Evolutionary conservation across 805 yeast species (phyloP), one percentile per base, ranked within the genome.

Genomic region (Sugiyamaella smithiae): DNA sequence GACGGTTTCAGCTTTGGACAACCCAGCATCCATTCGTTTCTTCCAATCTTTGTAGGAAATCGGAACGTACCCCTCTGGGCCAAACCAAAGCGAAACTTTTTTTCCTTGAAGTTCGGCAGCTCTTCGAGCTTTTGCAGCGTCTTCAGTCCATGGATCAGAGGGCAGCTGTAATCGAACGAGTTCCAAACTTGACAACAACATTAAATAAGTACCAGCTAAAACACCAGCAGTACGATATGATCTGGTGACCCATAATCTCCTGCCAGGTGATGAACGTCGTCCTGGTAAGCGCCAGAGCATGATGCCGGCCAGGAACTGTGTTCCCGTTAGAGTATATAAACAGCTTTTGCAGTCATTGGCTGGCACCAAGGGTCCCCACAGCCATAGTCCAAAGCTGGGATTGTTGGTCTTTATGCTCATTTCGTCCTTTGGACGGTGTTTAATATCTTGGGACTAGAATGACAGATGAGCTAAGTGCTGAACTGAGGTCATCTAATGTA

Each of bases 341-440:
- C 85, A 86, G 2, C 71, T 64, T 26, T 67, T 61, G 60, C 82
- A 79, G 54, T 84, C 90, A 6, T 84, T 74, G 0, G 89, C 85
- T 1, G 91, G 91, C 1, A 81, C 83, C 19, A 84, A 61, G 0
- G 88, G 88, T 0, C 89, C 86, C 82, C 87, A 81, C 28, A 81
- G 57, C 53, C 69, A 67, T 45, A 83, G 68, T 0, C 87, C 88
- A 19, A 81, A 61, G 45, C 79, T 76, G 1, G 89, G 89, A 45
- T 64, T 64, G n/a, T 49, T 49, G 46, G n/a, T n/a, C n/a, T n/a
- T n/a, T n/a, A n/a, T n/a, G n/a, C n/a, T n/a, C 57, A 52, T 52
- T 56, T 17, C 19, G 35, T 35, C 5, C 9, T 43, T 9, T 37
- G 46, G 16, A 29, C 46, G 7, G 31, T 22, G 23, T 31, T 31